Conservation (phyloP, 1,139 yeast species). For the Taphrina wiesneri region DNA sequence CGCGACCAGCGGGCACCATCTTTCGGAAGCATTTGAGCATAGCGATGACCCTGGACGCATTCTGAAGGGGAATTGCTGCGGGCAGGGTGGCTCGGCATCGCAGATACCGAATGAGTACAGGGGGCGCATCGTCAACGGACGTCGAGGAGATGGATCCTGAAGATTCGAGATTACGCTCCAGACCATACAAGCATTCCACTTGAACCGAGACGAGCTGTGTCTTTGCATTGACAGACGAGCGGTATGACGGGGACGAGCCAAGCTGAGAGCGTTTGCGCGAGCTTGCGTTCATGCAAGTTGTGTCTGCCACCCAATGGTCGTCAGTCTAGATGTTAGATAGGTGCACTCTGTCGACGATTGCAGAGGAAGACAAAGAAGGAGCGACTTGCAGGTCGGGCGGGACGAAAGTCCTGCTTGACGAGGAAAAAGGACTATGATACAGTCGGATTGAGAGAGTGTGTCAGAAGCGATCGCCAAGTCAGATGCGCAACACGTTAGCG, state of each 20-base stretch:
- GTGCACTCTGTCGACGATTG: no score
- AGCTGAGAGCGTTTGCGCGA: background rate
- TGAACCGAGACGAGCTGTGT: conserved; percentile 12
- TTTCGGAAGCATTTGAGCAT: conserved; percentile 33
- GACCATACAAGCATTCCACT: conserved; percentile 27
- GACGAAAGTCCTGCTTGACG: background rate
- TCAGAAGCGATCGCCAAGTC: background rate
- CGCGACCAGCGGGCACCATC: conserved; percentile 5
- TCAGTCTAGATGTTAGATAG: no score
- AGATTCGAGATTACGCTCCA: conserved; percentile 8
- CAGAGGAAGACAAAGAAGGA: no score
- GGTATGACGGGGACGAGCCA: background rate
- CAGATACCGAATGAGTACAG: conserved; percentile 19
- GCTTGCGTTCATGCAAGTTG: conserved; percentile 10
- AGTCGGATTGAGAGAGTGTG: background rate
- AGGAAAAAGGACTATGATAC: background rate
- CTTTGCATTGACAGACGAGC: background rate
- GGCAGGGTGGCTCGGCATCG: conserved; percentile 21
- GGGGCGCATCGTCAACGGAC: background rate
- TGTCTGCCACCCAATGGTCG: no score
- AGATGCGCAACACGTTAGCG: background rate
- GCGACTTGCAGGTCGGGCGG: no score
- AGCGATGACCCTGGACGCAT: conserved; percentile 30
- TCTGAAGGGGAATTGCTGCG: conserved; percentile 7
- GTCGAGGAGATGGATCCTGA: background rate